Conservation (phyloP, 352 stramenopile genomes). For the Phytophthora brassicae region DNA sequence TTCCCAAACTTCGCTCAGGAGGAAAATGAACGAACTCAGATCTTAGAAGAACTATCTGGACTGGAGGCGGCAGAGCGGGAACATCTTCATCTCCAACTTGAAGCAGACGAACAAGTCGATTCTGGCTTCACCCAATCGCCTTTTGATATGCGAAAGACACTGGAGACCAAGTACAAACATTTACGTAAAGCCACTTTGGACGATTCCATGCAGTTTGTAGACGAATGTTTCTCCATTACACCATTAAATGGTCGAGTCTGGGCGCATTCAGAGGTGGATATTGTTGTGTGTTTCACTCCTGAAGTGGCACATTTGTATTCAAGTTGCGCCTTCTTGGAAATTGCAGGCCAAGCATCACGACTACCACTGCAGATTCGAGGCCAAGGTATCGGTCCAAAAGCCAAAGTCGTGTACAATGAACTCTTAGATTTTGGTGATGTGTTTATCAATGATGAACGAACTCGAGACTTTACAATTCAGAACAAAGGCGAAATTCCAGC, state of each 20-base stretch:
- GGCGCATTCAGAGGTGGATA: constrained; percentile 90
- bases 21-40: constrained; percentile 73
- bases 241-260: constrained; percentile 91
- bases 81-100: constrained; percentile 58
- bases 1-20: constrained; percentile 78
- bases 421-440: constrained; percentile 94
- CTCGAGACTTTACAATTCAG: constrained; percentile 90
- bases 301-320: constrained; percentile 80
- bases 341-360: constrained; percentile 86
- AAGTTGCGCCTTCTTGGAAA: constrained; percentile 85
- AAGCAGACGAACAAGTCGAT: constrained; percentile 24
- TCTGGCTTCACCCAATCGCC: constrained; percentile 36
- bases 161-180: constrained; percentile 92
- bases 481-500: constrained; percentile 94
- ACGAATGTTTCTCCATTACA: constrained; percentile 91
- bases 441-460: constrained; percentile 90
- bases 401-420: constrained; percentile 92
- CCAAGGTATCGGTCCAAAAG: constrained; percentile 92
- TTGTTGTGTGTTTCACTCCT: constrained; percentile 91
- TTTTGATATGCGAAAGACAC: constrained; percentile 60
- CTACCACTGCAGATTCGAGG: constrained; percentile 90
- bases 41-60: constrained; percentile 82
- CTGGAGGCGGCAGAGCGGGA: constrained; percentile 81
- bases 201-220: constrained; percentile 94
- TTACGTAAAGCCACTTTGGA: constrained; percentile 87